Evolutionary conservation across 495 filamentous ascomycete genomes (phyloP).

Genomic region (Xylaria nigripes): DNA sequence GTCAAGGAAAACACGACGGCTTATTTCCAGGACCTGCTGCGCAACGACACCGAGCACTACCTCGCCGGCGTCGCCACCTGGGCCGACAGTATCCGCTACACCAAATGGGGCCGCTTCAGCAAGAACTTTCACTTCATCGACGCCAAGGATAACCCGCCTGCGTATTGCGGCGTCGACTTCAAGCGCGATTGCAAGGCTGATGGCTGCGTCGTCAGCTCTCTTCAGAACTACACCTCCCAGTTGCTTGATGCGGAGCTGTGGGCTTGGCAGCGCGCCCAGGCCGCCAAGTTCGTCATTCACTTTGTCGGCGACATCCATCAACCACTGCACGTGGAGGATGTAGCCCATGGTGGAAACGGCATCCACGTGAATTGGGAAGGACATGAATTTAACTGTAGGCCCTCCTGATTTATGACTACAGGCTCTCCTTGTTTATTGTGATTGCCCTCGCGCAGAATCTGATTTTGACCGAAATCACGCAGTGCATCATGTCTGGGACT

Average conservation of each 20-base stretch:
- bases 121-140: slow-evolving; percentile 65
- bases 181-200: slow-evolving; percentile 51
- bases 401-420: slow-evolving; percentile 13
- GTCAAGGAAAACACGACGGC: slow-evolving; percentile 31
- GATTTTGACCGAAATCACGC: neutral
- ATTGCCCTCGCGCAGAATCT: neutral
- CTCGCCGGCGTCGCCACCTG: slow-evolving; percentile 55
- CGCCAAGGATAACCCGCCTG: slow-evolving; percentile 55
- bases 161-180: slow-evolving; percentile 50
- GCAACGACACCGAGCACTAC: slow-evolving; percentile 42
- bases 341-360: slow-evolving; percentile 52
- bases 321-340: slow-evolving; percentile 54
- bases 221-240: slow-evolving; percentile 51
- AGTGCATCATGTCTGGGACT: slow-evolving; percentile 58
- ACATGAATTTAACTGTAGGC: slow-evolving; percentile 30
- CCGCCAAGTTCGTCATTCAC: slow-evolving; percentile 56
- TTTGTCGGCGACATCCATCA: slow-evolving; percentile 62
- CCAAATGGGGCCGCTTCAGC: slow-evolving; percentile 47
- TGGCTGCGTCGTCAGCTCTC: slow-evolving; percentile 56
- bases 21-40: slow-evolving; percentile 36
- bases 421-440: neutral
- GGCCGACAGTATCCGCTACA: slow-evolving; percentile 56
- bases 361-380: slow-evolving; percentile 50
- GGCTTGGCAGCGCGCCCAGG: slow-evolving; percentile 35
- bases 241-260: slow-evolving; percentile 35